Evolutionary conservation across 169 alveolate genomes (phyloP).

Genomic region (Plasmodium chabaudi): DNA sequence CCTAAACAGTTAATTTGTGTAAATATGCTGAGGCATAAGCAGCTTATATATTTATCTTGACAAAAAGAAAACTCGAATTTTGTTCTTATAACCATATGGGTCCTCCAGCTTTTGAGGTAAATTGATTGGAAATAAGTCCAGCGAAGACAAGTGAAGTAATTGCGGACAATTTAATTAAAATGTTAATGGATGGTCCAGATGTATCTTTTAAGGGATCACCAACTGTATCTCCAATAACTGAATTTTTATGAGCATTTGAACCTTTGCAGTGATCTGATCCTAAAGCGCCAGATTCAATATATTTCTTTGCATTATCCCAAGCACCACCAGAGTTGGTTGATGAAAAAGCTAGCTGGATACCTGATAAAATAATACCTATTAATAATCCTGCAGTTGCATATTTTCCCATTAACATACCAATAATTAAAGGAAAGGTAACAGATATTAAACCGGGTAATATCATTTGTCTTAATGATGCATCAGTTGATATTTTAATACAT

Average conservation of each 20-base stretch:
- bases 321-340: constrained; percentile 93
- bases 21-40: not conserved
- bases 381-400: constrained; percentile 92
- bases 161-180: constrained; percentile 89
- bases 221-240: constrained; percentile 94
- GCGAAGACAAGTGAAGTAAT: constrained; percentile 90
- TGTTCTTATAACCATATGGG: constrained; percentile 80
- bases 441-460: constrained; percentile 91
- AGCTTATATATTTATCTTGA: not conserved
- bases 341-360: constrained; percentile 91
- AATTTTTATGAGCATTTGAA: constrained; percentile 88
- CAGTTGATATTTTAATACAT: constrained; percentile 89
- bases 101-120: constrained; percentile 82
- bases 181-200: constrained; percentile 93
- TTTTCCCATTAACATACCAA: constrained; percentile 90
- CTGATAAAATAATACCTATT: constrained; percentile 93
- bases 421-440: constrained; percentile 85
- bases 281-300: constrained; percentile 87
- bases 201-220: constrained; percentile 97
- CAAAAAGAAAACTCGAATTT: not conserved
- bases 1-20: no score
- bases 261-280: constrained; percentile 81
- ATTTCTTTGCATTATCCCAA: constrained; percentile 93
- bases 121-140: constrained; percentile 78
- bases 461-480: constrained; percentile 91